Evolutionary conservation across 129 eudicot species (phyloP).

Genomic region (Saussurea involucrata): DNA sequence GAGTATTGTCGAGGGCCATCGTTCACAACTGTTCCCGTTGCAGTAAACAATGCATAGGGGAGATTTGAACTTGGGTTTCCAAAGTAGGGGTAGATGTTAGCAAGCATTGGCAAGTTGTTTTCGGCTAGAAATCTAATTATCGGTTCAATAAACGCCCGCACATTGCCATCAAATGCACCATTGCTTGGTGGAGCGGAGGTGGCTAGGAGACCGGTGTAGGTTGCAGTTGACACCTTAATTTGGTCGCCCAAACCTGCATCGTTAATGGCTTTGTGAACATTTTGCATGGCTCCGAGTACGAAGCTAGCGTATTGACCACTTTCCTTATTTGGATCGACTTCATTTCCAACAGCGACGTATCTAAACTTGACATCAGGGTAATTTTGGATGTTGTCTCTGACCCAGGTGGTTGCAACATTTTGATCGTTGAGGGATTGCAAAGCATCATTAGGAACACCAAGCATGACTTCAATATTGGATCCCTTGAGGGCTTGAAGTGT

Average conservation of each 20-base stretch:
- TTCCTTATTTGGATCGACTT: conserved; percentile 11
- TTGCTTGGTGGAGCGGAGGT: neutral
- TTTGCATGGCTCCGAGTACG: conserved; percentile 21
- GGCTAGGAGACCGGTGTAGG: neutral
- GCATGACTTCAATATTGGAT: conserved; percentile 23
- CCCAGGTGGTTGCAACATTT: conserved; percentile 49
- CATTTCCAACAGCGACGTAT: conserved; percentile 46
- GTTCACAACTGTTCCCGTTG: neutral
- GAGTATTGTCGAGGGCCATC: conserved; percentile 10
- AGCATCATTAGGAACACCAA: conserved; percentile 27
- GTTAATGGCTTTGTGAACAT: conserved; percentile 3
- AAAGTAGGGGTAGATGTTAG: conserved; percentile 40
- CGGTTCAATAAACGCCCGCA: neutral
- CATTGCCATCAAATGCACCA: conserved; percentile 4
- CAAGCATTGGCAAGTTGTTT: conserved; percentile 28
- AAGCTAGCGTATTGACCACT: neutral
- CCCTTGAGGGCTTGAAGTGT: conserved; percentile 29
- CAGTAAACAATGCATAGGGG: no score
- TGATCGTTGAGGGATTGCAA: no score
- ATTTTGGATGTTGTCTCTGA: conserved; percentile 28
- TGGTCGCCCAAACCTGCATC: conserved; percentile 16
- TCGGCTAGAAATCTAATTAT: conserved; percentile 20
- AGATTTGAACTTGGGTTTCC: conserved; percentile 13
- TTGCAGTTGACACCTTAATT: conserved; percentile 44
- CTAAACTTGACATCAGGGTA: conserved; percentile 25